Percentiles rank a stretch among this genome's conserved stretches.
phyloP scores from a whole-genome alignment of 306 rosid species.

The Cucumis sativus region DNA sequence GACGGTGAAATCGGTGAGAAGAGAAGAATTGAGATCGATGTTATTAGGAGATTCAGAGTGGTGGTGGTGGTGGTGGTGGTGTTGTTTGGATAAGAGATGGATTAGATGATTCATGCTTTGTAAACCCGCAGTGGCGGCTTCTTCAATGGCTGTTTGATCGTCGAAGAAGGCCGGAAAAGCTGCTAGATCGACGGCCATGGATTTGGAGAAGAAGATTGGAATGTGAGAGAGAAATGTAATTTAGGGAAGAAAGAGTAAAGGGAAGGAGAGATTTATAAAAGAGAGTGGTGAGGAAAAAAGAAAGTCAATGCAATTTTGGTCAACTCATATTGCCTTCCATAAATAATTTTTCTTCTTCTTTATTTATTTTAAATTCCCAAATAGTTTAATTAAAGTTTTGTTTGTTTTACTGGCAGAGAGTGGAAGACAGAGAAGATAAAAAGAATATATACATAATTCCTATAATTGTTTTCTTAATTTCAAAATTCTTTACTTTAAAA shows the following conservation, averaged over 20 bases:
- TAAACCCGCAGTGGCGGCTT: constrained; percentile 54
- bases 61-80: not conserved
- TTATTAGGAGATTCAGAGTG: not conserved
- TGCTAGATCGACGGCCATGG: constrained; percentile 42
- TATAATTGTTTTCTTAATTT: too few relatives aligned
- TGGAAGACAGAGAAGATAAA: not conserved
- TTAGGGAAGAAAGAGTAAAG: not conserved
- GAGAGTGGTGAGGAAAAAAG: not conserved
- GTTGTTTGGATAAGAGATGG: constrained; percentile 28
- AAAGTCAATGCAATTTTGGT: constrained; percentile 8
- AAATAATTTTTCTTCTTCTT: not conserved
- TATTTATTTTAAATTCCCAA: not conserved
- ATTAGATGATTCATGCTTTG: constrained; percentile 67
- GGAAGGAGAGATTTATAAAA: not conserved
- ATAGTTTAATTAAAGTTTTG: not conserved
- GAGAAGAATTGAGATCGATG: constrained; percentile 35
- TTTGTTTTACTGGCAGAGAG: not conserved
- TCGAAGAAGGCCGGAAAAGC: constrained; percentile 19
- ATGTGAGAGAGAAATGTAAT: not conserved
- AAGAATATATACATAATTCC: too few relatives aligned
- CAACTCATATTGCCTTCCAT: not conserved
- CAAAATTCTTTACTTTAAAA: too few relatives aligned
- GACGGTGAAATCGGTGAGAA: constrained; percentile 60
- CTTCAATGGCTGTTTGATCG: constrained; percentile 43
- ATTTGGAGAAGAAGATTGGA: not conserved